Percentiles rank a stretch among this genome's conserved stretches.
Conservation (phyloP, 371 early-diverging fungal species). For the Mortierella sp. region DNA sequence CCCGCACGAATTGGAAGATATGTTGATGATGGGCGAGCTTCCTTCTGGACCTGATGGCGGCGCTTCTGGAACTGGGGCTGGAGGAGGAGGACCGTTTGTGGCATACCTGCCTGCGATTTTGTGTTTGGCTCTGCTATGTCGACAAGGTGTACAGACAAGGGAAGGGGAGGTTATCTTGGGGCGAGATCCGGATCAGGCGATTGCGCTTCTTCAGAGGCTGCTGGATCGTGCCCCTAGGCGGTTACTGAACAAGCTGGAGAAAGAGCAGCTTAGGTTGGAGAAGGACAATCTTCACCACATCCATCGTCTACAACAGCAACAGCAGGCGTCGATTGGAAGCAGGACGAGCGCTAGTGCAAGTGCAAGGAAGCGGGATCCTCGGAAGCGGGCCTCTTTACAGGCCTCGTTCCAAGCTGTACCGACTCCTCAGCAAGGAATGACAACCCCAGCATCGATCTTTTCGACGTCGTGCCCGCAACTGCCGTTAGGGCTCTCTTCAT, state of each 20-base stretch:
- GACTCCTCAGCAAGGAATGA: background rate
- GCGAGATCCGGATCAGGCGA: conserved; percentile 30
- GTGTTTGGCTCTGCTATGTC: conserved; percentile 40
- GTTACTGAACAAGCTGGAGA: background rate
- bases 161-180: conserved; percentile 26
- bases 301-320: background rate
- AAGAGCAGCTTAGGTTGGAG: background rate
- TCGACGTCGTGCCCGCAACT: conserved; percentile 38
- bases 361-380: background rate
- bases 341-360: background rate
- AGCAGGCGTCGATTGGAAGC: background rate
- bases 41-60: background rate
- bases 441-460: conserved; percentile 1
- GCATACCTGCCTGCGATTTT: conserved; percentile 47
- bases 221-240: conserved; percentile 20
- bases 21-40: conserved; percentile 15
- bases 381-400: background rate
- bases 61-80: conserved; percentile 3
- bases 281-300: background rate
- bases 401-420: background rate
- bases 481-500: background rate
- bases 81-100: conserved; percentile 31
- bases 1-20: conserved; percentile 33
- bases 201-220: conserved; percentile 23
- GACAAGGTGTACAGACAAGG: conserved; percentile 39